Evolutionary conservation across 2,329 filamentous ascomycete species (phyloP).

Genomic region (Botrytis cinerea): DNA sequence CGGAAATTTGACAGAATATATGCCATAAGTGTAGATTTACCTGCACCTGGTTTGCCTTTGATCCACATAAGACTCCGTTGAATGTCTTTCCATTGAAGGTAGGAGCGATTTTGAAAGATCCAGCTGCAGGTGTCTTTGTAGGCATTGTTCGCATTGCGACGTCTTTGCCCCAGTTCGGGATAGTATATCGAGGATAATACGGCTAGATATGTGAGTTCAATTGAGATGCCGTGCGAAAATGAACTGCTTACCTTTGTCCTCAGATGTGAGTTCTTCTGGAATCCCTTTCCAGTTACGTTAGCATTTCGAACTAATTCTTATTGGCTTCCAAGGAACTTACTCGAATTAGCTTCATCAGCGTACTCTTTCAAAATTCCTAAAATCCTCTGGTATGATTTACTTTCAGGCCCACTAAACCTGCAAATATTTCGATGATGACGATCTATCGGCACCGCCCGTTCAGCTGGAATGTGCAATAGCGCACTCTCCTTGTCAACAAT

Average conservation of each 20-base stretch:
- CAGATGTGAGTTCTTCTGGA: too few relatives aligned
- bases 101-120: conserved; percentile 38
- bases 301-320: too few relatives aligned
- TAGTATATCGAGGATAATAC: conserved; percentile 38
- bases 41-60: conserved; percentile 46
- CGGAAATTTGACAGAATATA: conserved; percentile 38
- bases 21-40: conserved; percentile 46
- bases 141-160: conserved; percentile 34
- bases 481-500: conserved; percentile 26
- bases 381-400: too few relatives aligned
- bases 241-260: not conserved
- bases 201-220: not conserved
- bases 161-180: conserved; percentile 38
- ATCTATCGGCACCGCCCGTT: too few relatives aligned
- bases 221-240: not conserved
- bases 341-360: conserved; percentile 11
- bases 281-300: too few relatives aligned
- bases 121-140: conserved; percentile 42
- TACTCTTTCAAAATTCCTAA: conserved; percentile 15
- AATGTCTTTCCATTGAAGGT: conserved; percentile 32
- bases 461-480: conserved; percentile 3
- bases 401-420: conserved; percentile 24
- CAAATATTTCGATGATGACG: conserved; percentile 29
- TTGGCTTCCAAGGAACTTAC: too few relatives aligned
- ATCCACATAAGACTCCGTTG: conserved; percentile 43